Base-by-base conservation (phyloP, 345 rosid genomes). In the Heritiera fomes region DNA sequence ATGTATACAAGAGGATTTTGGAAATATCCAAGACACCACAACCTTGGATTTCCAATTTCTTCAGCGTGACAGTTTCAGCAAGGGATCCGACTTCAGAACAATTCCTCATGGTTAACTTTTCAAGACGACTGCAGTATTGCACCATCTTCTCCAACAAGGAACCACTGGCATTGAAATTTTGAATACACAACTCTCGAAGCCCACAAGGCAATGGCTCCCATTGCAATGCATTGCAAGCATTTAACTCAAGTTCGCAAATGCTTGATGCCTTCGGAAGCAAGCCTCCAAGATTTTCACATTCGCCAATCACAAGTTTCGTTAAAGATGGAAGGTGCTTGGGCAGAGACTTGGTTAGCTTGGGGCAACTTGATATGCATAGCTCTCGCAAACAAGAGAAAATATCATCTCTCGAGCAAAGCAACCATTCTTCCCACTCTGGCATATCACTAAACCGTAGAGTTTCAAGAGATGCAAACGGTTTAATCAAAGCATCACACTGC, bases 391-490 rank as follows among this genome's bases (percentile, higher is more conserved):
- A 7, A 30, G 0, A 5, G 5, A 63, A 32, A 23, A 23, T 9
- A 32, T 13, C 45, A 2, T 32, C 41, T 1, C 2, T 32, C 0
- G 2, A 63, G 6, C n/a, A 63, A 32, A 14, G 28, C 28, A 23
- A 1, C 68, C 46, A 34, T 15, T 64, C 46, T 15, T 38, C 20
- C 69, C 76, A 73, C 62, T 38, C 11, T 0, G 34, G 4, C 76
- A 73, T 73, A n/a, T n/a, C n/a, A n/a, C n/a, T n/a, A n/a, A 73
- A 55, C 0, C 49, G 55, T 11, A 73, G 64, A 55, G 1, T 10
- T 55, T 55, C 11, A 55, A 73, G 76, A 55, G 49, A 73, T 18
- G 6, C 50, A 73, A 73, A 73, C 6, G 76, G 64, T 38, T 73
- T 55, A 55, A 3, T 55, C 5, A 8, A 72, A 34, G 32, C 47